Conservation (phyloP, 169 alveolate species). For the Plasmodium adleri region DNA sequence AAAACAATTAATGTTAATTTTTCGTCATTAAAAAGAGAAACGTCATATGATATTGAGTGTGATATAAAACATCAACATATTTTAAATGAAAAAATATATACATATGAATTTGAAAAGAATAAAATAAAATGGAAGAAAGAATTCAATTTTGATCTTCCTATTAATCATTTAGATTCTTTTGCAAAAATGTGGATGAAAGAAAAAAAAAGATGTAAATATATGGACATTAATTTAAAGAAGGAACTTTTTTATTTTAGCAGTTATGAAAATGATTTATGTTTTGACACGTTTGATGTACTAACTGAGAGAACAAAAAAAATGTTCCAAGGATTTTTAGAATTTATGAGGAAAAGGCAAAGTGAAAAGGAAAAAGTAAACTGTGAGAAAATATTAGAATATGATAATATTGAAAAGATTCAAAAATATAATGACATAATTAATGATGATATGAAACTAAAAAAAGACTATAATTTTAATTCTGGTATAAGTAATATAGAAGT, state of each 20-base stretch:
- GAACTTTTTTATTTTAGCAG: constrained; percentile 41
- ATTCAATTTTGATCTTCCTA: constrained; percentile 51
- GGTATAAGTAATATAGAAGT: too few species aligned
- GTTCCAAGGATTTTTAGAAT: constrained; percentile 23
- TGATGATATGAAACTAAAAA: neutral
- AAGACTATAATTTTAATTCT: neutral
- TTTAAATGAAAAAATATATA: constrained; percentile 25
- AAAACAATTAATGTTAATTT: constrained; percentile 59
- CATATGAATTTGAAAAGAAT: constrained; percentile 46
- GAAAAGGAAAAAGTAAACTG: neutral
- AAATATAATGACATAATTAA: neutral
- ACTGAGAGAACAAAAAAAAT: constrained; percentile 52
- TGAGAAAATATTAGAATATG: neutral
- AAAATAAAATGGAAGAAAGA: constrained; percentile 60
- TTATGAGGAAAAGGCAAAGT: constrained; percentile 1
- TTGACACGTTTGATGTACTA: constrained; percentile 42
- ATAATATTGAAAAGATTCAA: neutral
- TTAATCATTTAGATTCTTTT: constrained; percentile 61
- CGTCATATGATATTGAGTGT: constrained; percentile 64
- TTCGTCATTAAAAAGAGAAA: constrained; percentile 58
- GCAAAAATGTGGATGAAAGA: constrained; percentile 62
- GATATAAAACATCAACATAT: constrained; percentile 60
- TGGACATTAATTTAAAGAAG: constrained; percentile 13
- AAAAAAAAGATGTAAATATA: constrained; percentile 40
- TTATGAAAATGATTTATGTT: constrained; percentile 23